phyloP scores from a whole-genome alignment of 2,329 filamentous ascomycete species.

The Ceratocystis eucalypticola region DNA sequence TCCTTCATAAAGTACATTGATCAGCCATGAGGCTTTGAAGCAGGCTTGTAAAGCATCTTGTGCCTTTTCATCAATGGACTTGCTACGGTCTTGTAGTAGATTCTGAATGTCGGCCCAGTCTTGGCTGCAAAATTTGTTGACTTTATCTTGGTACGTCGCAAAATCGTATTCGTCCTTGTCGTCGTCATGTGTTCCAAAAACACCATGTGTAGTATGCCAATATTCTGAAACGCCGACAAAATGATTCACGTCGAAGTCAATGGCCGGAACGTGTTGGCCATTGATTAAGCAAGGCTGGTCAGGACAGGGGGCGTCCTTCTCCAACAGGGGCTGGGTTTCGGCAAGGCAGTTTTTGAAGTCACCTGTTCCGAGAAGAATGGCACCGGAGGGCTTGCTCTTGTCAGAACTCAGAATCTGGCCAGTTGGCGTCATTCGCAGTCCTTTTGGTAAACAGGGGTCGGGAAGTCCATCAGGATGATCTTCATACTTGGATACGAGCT shows the following conservation, averaged over 20 bases:
- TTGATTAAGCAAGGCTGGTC: conserved; percentile 81
- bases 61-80: conserved; percentile 62
- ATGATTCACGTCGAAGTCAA: conserved; percentile 94
- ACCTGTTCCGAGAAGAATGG: conserved; percentile 66
- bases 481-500: conserved; percentile 54
- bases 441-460: conserved; percentile 79
- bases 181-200: conserved; percentile 51
- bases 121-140: conserved; percentile 70
- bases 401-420: conserved; percentile 40
- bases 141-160: conserved; percentile 72
- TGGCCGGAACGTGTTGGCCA: conserved; percentile 81
- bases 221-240: conserved; percentile 97
- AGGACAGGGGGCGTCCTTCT: conserved; percentile 73
- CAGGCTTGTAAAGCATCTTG: conserved; percentile 75
- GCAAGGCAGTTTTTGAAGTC: conserved; percentile 73
- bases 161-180: conserved; percentile 48
- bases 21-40: conserved; percentile 96
- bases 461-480: conserved; percentile 54
- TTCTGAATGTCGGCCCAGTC: conserved; percentile 66
- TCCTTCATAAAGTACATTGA: conserved; percentile 89
- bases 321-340: conserved; percentile 70
- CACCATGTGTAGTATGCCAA: conserved; percentile 95
- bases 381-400: conserved; percentile 26
- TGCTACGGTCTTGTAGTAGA: conserved; percentile 52
- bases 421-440: conserved; percentile 58